Evolutionary conservation across 345 rosid species (phyloP).

Genomic region (rapeseed (Brassica napus)): Da-Ae NC_063438.1:5288001-5288500

Average conservation of each 20-base stretch:
- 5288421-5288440: conserved; percentile 28
- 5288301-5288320: conserved; percentile 42
- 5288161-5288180: conserved; percentile 72
- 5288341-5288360: conserved; percentile 23
- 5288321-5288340: conserved; percentile 24
- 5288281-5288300: conserved; percentile 52
- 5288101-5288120: conserved; percentile 50
- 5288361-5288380: conserved; percentile 38
- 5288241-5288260: conserved; percentile 39
- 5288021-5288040: conserved; percentile 25
- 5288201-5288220: conserved; percentile 63
- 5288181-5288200: conserved; percentile 49
- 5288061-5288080: conserved; percentile 12
- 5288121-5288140: conserved; percentile 46
- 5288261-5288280: conserved; percentile 50
- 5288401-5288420: conserved; percentile 28
- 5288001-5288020: conserved; percentile 36
- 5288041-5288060: conserved; percentile 10
- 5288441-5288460: conserved; percentile 42
- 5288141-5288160: conserved; percentile 42
- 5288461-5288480: conserved; percentile 31
- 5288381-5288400: conserved; percentile 41
- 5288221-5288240: conserved; percentile 61
- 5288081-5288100: conserved; percentile 28
- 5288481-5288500: conserved; percentile 23